Percentiles rank a stretch among this genome's conserved stretches.
These are phyloP conservation scores for Kurtzmaniella quercitrusa DNA, from an alignment of 1,139 yeast species.

Conservation along the genomic window DNA sequence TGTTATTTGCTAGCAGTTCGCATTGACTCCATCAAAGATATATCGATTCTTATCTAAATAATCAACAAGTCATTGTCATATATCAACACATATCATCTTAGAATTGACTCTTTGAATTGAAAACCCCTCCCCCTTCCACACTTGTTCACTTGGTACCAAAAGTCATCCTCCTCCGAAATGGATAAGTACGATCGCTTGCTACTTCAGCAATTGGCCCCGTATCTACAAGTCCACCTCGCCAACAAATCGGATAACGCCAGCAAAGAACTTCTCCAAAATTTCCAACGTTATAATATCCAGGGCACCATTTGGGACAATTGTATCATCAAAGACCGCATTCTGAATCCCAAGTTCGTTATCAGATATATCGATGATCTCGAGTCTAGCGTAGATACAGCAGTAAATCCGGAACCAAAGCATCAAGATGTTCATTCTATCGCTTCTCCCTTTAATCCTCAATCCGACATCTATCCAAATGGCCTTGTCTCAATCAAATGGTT, in stretches of 20 bases:
- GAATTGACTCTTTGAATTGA: too few species aligned
- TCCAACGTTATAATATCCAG: conserved; percentile 18
- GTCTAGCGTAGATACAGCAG: neutral
- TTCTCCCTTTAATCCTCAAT: conserved; percentile 35
- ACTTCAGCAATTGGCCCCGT: conserved; percentile 34
- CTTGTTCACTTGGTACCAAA: too few species aligned
- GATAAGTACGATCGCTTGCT: conserved; percentile 25
- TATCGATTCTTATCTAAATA: too few species aligned
- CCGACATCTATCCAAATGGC: conserved; percentile 43
- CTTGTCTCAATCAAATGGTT: conserved; percentile 36
- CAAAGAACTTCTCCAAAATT: conserved; percentile 5
- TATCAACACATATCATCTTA: too few species aligned
- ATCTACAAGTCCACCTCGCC: conserved; percentile 18
- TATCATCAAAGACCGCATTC: conserved; percentile 34
- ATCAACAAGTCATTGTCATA: too few species aligned
- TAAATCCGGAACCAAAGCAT: neutral
- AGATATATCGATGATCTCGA: conserved; percentile 11
- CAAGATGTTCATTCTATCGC: conserved; percentile 19
- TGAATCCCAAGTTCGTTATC: conserved; percentile 29
- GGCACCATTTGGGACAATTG: conserved; percentile 36
- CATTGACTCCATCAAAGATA: too few species aligned
- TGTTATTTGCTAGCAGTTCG: too few species aligned
- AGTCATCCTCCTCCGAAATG: conserved; percentile 19
- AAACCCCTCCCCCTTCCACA: too few species aligned
- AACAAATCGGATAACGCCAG: conserved; percentile 6